A percentile compares a stretch with the other conserved stretches of the same genome.
These are phyloP conservation scores for Funneliformis mosseae DNA, from an alignment of 192 early-diverging fungal species.

Conservation along the genomic window DNA sequence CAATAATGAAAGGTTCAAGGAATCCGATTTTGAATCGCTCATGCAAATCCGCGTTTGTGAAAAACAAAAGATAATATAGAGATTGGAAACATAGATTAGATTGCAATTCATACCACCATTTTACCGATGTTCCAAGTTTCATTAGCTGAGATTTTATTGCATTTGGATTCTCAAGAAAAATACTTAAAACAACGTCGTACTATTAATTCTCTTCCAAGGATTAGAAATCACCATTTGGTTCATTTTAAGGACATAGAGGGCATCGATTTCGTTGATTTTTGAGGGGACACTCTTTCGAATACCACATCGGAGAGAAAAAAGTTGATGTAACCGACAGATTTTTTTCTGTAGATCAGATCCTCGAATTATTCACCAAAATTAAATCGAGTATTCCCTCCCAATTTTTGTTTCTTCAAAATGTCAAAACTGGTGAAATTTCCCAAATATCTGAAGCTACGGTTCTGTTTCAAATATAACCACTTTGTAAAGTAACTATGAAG, in stretches of 20 bases:
- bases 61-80: neutral
- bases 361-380: neutral
- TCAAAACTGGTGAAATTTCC: conserved; percentile 23
- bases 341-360: neutral
- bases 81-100: conserved; percentile 14
- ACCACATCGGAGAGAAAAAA: conserved; percentile 6
- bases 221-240: conserved; percentile 2
- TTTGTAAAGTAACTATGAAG: conserved; percentile 14
- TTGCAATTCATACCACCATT: conserved; percentile 33
- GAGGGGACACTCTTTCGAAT: conserved; percentile 37
- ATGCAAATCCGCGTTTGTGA: conserved; percentile 32
- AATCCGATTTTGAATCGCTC: conserved; percentile 28
- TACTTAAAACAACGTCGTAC: neutral
- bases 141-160: conserved; percentile 26
- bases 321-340: conserved; percentile 4
- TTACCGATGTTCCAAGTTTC: conserved; percentile 36
- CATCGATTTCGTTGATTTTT: too few species aligned
- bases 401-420: conserved; percentile 23
- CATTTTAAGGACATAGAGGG: too few species aligned
- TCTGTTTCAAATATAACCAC: neutral
- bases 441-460: too few species aligned
- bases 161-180: conserved; percentile 33
- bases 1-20: conserved; percentile 33
- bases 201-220: neutral
- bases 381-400: neutral